A percentile compares a stretch with the other conserved stretches of the same genome.
phyloP scores from a whole-genome alignment of 169 alveolate genomes.

The Plasmodium berghei region DNA sequence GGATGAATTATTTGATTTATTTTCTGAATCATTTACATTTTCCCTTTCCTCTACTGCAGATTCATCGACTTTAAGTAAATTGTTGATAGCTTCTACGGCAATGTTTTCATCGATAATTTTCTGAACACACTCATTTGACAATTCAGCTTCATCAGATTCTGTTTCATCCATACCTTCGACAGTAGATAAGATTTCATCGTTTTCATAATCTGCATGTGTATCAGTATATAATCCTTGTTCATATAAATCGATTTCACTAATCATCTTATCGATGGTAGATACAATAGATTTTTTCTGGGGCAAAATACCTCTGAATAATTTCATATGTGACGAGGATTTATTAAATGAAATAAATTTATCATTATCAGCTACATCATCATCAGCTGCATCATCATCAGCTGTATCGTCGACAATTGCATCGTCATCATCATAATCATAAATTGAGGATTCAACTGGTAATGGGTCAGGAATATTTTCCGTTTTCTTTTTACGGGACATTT shows the following conservation, averaged over 20 bases:
- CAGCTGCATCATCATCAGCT: not conserved
- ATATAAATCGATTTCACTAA: conserved; percentile 45
- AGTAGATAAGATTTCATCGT: not conserved
- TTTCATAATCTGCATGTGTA: not conserved
- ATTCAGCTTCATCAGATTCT: not conserved
- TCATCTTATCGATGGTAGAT: conserved; percentile 16
- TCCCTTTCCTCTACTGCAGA: too few relatives aligned
- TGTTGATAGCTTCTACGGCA: not conserved
- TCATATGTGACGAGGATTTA: too few relatives aligned
- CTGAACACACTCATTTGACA: not conserved
- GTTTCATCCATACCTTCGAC: conserved; percentile 9
- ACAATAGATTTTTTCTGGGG: not conserved
- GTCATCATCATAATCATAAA: too few relatives aligned
- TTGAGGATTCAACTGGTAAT: too few relatives aligned
- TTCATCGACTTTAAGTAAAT: not conserved
- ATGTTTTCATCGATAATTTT: not conserved
- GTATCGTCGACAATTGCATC: too few relatives aligned
- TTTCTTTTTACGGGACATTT: conserved; percentile 10
- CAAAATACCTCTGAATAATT: conserved; percentile 5
- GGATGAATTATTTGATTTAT: too few relatives aligned
- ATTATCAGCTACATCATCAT: not conserved
- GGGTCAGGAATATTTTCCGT: not conserved
- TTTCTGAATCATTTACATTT: too few relatives aligned
- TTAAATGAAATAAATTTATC: not conserved
- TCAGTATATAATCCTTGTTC: not conserved